These are phyloP conservation scores for Phialophora macrospora DNA, from an alignment of 2,329 filamentous ascomycete species.

Conservation along the genomic window DNA sequence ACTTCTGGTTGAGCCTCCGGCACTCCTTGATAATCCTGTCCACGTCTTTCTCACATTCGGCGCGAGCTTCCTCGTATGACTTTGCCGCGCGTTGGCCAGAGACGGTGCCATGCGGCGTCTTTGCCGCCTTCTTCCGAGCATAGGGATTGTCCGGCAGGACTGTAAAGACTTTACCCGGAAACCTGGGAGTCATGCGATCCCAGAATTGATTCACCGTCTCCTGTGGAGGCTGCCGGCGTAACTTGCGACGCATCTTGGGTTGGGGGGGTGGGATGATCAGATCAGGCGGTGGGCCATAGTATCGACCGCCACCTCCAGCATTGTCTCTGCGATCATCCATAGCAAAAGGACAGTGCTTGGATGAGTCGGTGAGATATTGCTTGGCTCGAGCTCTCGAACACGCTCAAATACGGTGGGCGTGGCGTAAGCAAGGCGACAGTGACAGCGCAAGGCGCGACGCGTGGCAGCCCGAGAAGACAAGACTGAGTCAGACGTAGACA, in stretches of 20 bases:
- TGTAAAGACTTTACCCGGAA: conserved; percentile 73
- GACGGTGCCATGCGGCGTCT: conserved; percentile 59
- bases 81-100: conserved; percentile 63
- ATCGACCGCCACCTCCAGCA: conserved; percentile 21
- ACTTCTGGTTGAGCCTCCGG: conserved; percentile 79
- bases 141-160: conserved; percentile 72
- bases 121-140: conserved; percentile 63
- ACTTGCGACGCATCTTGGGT: conserved; percentile 25
- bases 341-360: not conserved
- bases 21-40: conserved; percentile 67
- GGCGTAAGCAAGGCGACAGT: not conserved
- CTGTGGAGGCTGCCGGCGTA: conserved; percentile 59
- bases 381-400: not conserved
- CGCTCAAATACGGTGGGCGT: not conserved
- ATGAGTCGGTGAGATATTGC: not conserved
- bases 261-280: conserved; percentile 10
- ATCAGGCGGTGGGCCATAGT: conserved; percentile 22
- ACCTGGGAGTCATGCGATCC: conserved; percentile 71
- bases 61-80: conserved; percentile 74
- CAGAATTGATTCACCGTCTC: conserved; percentile 73
- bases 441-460: conserved; percentile 5
- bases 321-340: conserved; percentile 31
- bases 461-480: conserved; percentile 15
- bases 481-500: not conserved
- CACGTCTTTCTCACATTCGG: conserved; percentile 68